A percentile compares a stretch with the other conserved stretches of the same genome.
These are phyloP conservation scores for Teunomyces barrocoloradensis DNA, from an alignment of 805 yeast genomes.

Conservation along the genomic window DNA sequence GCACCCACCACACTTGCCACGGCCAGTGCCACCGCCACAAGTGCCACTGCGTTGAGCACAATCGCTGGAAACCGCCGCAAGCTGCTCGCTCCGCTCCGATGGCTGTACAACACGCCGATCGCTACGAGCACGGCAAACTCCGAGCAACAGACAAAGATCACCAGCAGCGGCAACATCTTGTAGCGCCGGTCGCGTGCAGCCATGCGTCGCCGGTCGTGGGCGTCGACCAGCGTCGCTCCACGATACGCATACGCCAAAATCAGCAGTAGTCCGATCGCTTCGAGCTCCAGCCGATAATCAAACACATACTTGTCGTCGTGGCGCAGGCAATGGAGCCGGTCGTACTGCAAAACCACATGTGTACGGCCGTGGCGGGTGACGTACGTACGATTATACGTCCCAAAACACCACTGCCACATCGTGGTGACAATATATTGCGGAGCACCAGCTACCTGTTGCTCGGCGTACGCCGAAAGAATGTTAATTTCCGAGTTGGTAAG, in stretches of 20 bases:
- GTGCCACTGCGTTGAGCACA: conserved; percentile 35
- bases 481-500: conserved; percentile 50
- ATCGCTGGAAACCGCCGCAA: conserved; percentile 28
- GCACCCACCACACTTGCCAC: conserved; percentile 29
- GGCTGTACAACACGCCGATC: conserved; percentile 35
- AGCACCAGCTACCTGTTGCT: conserved; percentile 42
- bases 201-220: conserved; percentile 6
- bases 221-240: conserved; percentile 9
- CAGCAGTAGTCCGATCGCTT: conserved; percentile 38
- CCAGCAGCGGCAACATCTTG: conserved; percentile 25
- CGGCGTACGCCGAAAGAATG: conserved; percentile 45
- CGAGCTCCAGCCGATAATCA: conserved; percentile 45
- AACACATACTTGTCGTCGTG: conserved; percentile 26
- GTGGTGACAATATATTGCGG: conserved; percentile 48
- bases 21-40: conserved; percentile 32
- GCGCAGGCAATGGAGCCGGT: conserved; percentile 21
- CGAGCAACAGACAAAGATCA: conserved; percentile 25
- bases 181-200: conserved; percentile 14
- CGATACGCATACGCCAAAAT: conserved; percentile 50
- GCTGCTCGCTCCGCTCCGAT: conserved; percentile 32
- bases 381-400: conserved; percentile 10
- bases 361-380: too few species aligned
- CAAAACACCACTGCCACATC: conserved; percentile 46
- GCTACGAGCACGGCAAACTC: conserved; percentile 28
- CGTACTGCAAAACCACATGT: conserved; percentile 41